Base-by-base conservation (phyloP, 2,329 filamentous ascomycete genomes). In the Microdochium trichocladiopsis region DNA sequence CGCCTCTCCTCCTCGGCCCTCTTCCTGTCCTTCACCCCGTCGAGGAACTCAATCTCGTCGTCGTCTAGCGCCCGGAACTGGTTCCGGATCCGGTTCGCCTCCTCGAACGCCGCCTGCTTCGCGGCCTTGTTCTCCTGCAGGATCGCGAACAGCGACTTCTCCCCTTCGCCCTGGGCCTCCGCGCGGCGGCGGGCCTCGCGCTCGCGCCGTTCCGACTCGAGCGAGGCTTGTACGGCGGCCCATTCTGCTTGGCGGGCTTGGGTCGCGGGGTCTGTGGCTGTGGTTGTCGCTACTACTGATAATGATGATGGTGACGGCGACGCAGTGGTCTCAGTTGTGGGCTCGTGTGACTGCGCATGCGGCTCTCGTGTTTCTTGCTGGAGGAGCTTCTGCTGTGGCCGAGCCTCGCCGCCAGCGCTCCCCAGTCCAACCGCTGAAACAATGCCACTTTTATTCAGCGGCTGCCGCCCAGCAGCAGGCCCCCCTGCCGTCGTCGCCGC, bases 41-140 rank as follows among this genome's bases (percentile, higher is more conserved):
- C 82, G 50, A 94, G 70, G 58, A 90, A 93, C 21, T 87, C 87
- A 50, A 87, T 76, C 71, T 93, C 89, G 64, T 91, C 87, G 54
- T 90, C 87, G 63, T 93, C 86, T 25, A 94, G 76, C 2, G 86
- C 76, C 37, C 85, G 81, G 65, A 91, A 92, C 71, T 93, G 89
- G 61, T 93, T 88, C 62, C 82, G 81, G 50, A 93, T 73, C 57
- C 79, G 79, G 56, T 78, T 79, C 56, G 84, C 77, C 67, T 93
- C 88, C 66, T 91, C 88, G 66, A 91, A 90, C 9, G 85, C 87
- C 21, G 88, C 88, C 70, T 93, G 87, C 69, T 92, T 93, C 53
- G 87, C 87, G 57, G 84, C 88, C 87, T 92, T 93, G 69, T 94
- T 94, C 45, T 86, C 88, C 69, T 93, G 86, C 50, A 94, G 69